Percentiles rank a stretch among this genome's conserved stretches.
Conservation (phyloP, 345 rosid genomes). For the Aegle marmelos region DNA sequence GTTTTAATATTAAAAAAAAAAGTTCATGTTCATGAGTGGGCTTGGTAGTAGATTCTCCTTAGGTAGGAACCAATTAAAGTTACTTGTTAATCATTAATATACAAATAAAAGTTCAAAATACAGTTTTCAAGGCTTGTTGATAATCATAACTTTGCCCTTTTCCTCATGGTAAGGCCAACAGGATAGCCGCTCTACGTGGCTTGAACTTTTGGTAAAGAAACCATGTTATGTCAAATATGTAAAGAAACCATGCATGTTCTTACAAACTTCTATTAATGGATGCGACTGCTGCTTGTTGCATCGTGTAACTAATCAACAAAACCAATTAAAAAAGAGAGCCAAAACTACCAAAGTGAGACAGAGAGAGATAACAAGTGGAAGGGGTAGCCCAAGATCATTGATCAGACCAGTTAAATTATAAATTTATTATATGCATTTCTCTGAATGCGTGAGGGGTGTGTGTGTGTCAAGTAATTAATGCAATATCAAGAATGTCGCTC, state of each 20-base stretch:
- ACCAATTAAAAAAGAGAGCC: neutral
- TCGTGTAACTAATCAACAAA: neutral
- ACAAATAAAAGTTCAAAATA: neutral
- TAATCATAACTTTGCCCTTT: no score
- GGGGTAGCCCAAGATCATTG: no score
- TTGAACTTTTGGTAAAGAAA: no score
- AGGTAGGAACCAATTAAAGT: neutral
- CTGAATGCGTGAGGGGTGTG: no score
- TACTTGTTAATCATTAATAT: neutral
- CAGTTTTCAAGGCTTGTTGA: no score
- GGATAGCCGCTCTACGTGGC: no score
- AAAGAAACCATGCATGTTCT: neutral
- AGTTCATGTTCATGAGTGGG: neutral
- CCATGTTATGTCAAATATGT: neutral
- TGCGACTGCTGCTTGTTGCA: neutral
- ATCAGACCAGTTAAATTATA: no score
- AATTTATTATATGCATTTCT: no score
- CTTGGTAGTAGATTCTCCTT: neutral
- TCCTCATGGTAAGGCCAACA: no score
- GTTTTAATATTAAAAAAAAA: neutral
- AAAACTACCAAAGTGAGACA: neutral
- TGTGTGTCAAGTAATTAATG: no score
- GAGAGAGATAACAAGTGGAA: neutral
- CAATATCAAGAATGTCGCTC: no score
- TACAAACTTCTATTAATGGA: no score